These are phyloP conservation scores for Phytophthora rubi DNA, from an alignment of 352 stramenopile species.

Conservation along the genomic window DNA sequence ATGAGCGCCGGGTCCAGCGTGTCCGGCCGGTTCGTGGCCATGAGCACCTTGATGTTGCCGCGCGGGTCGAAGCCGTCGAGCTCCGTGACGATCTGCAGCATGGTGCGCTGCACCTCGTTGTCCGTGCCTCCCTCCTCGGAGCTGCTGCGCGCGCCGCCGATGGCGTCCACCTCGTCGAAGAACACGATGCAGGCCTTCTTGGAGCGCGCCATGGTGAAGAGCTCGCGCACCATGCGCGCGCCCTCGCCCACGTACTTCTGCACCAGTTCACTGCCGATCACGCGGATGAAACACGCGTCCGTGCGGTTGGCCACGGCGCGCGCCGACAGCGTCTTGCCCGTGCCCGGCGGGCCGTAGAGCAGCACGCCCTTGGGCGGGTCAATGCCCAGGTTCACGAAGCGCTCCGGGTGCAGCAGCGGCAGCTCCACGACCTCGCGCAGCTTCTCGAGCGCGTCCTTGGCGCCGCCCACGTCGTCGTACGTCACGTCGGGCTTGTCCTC, in stretches of 20 bases:
- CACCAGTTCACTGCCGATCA: conserved; percentile 99
- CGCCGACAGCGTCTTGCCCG: conserved; percentile 97
- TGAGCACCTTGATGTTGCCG: conserved; percentile 99
- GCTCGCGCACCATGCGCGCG: conserved; percentile 98
- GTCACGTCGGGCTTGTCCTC: conserved; percentile 99
- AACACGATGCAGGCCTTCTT: conserved; percentile 99
- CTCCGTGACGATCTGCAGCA: conserved; percentile 99
- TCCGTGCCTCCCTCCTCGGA: conserved; percentile 95
- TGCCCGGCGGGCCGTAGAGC: conserved; percentile 97
- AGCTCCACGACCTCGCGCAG: conserved; percentile 99
- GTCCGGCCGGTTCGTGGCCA: conserved; percentile 45
- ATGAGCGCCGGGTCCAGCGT: conserved; percentile 44
- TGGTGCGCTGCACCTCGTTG: conserved; percentile 99
- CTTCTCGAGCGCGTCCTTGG: conserved; percentile 98
- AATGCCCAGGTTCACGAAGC: conserved; percentile 99
- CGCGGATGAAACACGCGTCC: conserved; percentile 99
- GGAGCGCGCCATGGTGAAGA: conserved; percentile 99
- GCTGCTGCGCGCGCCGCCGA: conserved; percentile 92
- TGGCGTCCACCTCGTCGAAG: conserved; percentile 99
- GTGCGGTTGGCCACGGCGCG: conserved; percentile 98
- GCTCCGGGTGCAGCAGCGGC: conserved; percentile 97
- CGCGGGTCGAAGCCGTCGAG: conserved; percentile 99
- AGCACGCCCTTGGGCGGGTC: conserved; percentile 99
- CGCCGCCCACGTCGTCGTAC: conserved; percentile 99
- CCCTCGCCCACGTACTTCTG: conserved; percentile 99